Base-by-base conservation (phyloP, 2,329 filamentous ascomycete genomes). In the Colletotrichum spaethianum region DNA sequence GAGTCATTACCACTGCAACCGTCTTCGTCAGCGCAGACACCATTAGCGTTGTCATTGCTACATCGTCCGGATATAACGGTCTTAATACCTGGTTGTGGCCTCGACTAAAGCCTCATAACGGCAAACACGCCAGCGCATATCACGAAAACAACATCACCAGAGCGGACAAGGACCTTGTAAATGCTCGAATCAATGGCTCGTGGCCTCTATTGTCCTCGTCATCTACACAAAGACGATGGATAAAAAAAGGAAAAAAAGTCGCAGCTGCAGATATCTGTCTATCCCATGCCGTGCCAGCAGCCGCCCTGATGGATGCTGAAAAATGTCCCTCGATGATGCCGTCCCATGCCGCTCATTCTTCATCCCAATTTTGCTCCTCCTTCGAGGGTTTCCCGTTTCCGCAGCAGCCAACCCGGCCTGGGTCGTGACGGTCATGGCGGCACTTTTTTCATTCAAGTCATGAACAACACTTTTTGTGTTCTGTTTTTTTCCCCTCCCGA, bases 121-220 rank as follows among this genome's bases (percentile, higher is more conserved):
- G n/a, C 23, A 31, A 20, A 1, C 26, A 12, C 26, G 16, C 48
- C 31, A 23, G 16, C 31, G n/a, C 53, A 23, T 56, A 11, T 12
- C 31, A 23, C 20, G 20, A 56, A 38, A 38, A 20, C 33, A 38
- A 38, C 31, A 23, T 16, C 20, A 52, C 26, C 3, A 16, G 7
- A n/a, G 11, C 1, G 14, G 0, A 6, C 1, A 38, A 14, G n/a
- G 20, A 36, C 12, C 52, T 16, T 33, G n/a, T 38, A 6, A 23
- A 18, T 42, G 18, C 46, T 63, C 61, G 46, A 53, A 48, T 62
- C 63, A 70, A 56, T 67, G 68, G 63, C 68, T 40, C 55, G 16
- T 40, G 50, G 68, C 68, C 69, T 72, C 69, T 72, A 72, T 72
- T 72, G 69, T 68, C 68, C 63, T 71, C 57, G 50, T 71, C 64